Evolutionary conservation across 257 asterid species (phyloP), one percentile per base, ranked within the genome.

Genomic region (Gardenia jasminoides): DNA sequence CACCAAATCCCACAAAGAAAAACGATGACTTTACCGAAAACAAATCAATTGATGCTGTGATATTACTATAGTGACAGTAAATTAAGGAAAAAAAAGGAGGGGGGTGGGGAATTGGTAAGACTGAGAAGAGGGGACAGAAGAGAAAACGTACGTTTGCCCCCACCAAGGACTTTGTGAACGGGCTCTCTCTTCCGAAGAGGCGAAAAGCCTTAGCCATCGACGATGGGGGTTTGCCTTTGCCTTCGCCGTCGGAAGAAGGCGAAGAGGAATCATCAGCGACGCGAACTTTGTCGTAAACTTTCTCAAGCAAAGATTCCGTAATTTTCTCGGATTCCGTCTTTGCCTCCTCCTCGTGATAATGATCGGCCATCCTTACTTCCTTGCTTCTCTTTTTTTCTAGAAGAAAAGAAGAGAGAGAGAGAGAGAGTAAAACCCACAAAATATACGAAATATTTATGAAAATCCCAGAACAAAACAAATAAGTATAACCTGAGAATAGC

Each of bases 131-230:
- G 4, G 39, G 36, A 26, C 17, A 5, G n/a, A 39, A 61, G 24
- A 47, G 26, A 67, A 1, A 36, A 48, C 90, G 30, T 84, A 94
- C 98, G 82, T 85, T 91, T 89, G 66, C 97, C 97, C 67, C 97
- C 97, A 24, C 99, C 99, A 48, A 94, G 87, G 72, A 91, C 82
- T 67, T 74, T 84, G 82, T 94, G 98, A 79, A 93, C 86, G 0
- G 97, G 91, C 67, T 89, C 86, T 93, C 90, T 80, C 97, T 77
- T 67, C 96, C 98, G 82, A 91, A 94, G 76, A 92, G 88, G 62
- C 96, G 96, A 44, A 61, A 72, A 56, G 84, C 86, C 82, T 91
- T 91, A 31, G 83, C 65, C 85, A 89, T 88, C 20, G 87, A 33
- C 48, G 96, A 84, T 22, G 90, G 66, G 15, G 43, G 48, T 71